These are phyloP conservation scores for Candida peoriensis DNA, from an alignment of 805 yeast species.

Conservation along the genomic window DNA sequence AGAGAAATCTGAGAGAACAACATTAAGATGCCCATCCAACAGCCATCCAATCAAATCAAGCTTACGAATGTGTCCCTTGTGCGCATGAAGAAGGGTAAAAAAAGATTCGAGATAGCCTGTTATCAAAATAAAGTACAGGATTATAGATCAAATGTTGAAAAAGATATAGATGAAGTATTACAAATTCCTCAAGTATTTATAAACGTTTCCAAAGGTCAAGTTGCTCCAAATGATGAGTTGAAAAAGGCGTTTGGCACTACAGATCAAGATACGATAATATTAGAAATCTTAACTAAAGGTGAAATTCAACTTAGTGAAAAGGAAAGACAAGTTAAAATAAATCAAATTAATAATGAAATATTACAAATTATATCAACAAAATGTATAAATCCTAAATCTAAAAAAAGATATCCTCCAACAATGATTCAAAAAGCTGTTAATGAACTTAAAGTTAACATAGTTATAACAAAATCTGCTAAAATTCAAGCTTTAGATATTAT, in stretches of 20 bases:
- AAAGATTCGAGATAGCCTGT: constrained; percentile 92
- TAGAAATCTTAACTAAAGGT: constrained; percentile 83
- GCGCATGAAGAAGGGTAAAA: constrained; percentile 83
- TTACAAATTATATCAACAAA: constrained; percentile 80
- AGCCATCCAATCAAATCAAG: constrained; percentile 84
- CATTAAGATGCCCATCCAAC: constrained; percentile 67
- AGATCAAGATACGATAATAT: constrained; percentile 66
- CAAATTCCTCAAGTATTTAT: constrained; percentile 93
- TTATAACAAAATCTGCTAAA: constrained; percentile 71
- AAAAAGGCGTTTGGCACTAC: constrained; percentile 69
- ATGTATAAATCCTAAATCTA: constrained; percentile 85
- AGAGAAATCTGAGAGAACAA: too few species aligned
- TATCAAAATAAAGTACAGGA: constrained; percentile 97
- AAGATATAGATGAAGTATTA: constrained; percentile 90
- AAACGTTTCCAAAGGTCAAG: constrained; percentile 92
- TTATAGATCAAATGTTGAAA: constrained; percentile 83
- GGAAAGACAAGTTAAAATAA: constrained; percentile 74
- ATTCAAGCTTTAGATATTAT: constrained; percentile 91
- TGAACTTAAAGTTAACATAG: constrained; percentile 74
- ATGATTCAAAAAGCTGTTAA: constrained; percentile 85
- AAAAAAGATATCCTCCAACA: constrained; percentile 89
- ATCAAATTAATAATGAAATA: constrained; percentile 75
- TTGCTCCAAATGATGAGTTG: constrained; percentile 84
- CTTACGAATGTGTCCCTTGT: constrained; percentile 93
- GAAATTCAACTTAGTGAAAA: constrained; percentile 93